Conservation (phyloP, 2,329 filamentous ascomycete species). For the Aspergillus brunneoviolaceus region DNA sequence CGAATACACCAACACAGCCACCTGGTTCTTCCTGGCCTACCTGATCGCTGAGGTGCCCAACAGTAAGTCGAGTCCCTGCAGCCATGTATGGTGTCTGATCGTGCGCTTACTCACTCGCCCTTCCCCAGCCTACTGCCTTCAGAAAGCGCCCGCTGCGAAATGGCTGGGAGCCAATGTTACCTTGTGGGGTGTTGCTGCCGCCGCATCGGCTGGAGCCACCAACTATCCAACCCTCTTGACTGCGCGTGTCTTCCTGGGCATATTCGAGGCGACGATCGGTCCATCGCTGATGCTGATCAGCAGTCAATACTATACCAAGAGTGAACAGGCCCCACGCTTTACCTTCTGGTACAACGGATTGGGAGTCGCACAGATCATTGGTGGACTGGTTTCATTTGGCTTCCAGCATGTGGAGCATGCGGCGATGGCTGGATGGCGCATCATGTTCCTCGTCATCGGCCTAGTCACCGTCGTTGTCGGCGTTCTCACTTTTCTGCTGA, state of each 20-base stretch:
- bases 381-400: conserved; percentile 44
- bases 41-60: conserved; percentile 60
- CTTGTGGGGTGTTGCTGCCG: conserved; percentile 48
- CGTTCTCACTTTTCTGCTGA: conserved; percentile 37
- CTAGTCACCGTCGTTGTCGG: conserved; percentile 45
- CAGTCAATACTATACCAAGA: conserved; percentile 58
- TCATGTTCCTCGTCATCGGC: conserved; percentile 51
- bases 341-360: conserved; percentile 63
- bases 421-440: conserved; percentile 41
- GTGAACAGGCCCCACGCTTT: conserved; percentile 60
- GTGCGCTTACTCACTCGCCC: conserved; percentile 21
- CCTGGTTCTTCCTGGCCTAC: conserved; percentile 61
- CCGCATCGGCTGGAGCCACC: conserved; percentile 51
- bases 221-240: conserved; percentile 56
- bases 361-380: conserved; percentile 54
- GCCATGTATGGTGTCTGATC: too few species aligned
- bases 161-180: conserved; percentile 61
- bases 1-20: conserved; percentile 61
- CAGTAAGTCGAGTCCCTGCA: conserved; percentile 35
- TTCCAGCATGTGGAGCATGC: conserved; percentile 49
- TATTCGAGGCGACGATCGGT: conserved; percentile 61
- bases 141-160: conserved; percentile 28
- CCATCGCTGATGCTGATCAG: conserved; percentile 62
- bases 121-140: conserved; percentile 19
- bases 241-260: conserved; percentile 58